Evolutionary conservation across 1,284 basidiomycete genomes (phyloP), one percentile per base, ranked within the genome.

Genomic region (Leccinum fallax): DNA sequence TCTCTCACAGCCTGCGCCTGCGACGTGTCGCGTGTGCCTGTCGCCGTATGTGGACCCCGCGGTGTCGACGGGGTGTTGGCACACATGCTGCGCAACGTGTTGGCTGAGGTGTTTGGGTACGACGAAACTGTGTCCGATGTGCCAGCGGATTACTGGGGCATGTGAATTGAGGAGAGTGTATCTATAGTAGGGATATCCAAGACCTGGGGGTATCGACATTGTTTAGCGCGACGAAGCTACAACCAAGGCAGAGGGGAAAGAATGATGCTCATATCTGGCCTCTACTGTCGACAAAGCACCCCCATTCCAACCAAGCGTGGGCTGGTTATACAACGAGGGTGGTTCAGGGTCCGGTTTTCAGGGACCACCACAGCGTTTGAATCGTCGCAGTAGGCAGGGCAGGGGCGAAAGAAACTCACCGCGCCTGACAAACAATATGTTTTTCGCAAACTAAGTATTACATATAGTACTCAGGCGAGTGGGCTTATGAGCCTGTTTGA

Each of bases 1-100:
- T 53, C 53, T 48, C 59, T 67, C 28, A 67, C 53, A 49, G 81
- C 82, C 36, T 78, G 81, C 6, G 76, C 81, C 83, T 3, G 72
- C 82, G 3, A 77, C 86, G 1, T 93, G 90, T 73, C 86, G 90
- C 24, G 90, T 93, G 60, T 93, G 90, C 67, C 76, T 93, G 8
- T 90, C 92, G 58, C 81, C 86, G 1, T 92, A 91, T 66, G 81
- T 79, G 1, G 91, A 93, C 63, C 88, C 91, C 0, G 91, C 90
- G 0, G 83, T 87, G 3, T 91, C 89, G n/a, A 91, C 89, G 0
- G 90, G 90, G 4, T 93, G 90, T 71, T 93, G 91, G 91, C 90
- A 93, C 70, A 89, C 89, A 0, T 92, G 88, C 67, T 93, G 91
- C 72, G 79, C 85, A 49, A 85, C 85, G 70, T 93, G 90, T 70